Evolutionary conservation across 768 basidiomycete species (phyloP), one percentile per base, ranked within the genome.

Genomic region (Strobilomyces echinocephalus): DNA sequence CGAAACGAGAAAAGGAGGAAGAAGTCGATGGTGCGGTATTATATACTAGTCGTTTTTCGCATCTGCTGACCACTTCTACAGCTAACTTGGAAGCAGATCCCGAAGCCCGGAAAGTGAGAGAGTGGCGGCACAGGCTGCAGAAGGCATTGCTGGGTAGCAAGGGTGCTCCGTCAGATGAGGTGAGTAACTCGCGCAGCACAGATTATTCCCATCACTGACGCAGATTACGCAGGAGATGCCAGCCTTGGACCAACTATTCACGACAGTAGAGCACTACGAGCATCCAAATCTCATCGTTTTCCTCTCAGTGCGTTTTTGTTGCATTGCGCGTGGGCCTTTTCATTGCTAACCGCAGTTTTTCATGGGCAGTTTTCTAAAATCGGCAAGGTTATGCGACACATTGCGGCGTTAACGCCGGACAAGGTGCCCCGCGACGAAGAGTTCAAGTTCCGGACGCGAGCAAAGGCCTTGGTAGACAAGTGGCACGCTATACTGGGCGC

Each of bases 41-140:
- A 49, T 49, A 49, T 51, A 50, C 53, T 50, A 15, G 5, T 18
- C 26, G 33, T 36, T 47, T 34, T 18, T 49, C 18, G 8, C 14
- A 7, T 50, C 16, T 57, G 5, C 52, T 63, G 46, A 62, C 53
- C 38, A 43, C 31, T 6, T 15, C 44, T 45, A 21, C 46, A 76
- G 76, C 74, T 52, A 74, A 75, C 48, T 57, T 83, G 50, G 70
- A 73, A 39, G 73, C 68, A 46, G 84, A 88, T 67, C 78, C 77
- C 2, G 85, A 87, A 56, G 87, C 83, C 21, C 63, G 74, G 50
- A 85, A 86, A 68, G 91, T 95, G 61, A 85, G 88, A 64, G 88
- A 90, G 53, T 95, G 94, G 93, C 78, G 95, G 60, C 92, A 95
- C 69, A 88, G 83, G 69, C 79, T 97, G 3, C 94, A 97, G 72